Conservation (phyloP, 305 asterid species). For the Plantago coronopus region DNA sequence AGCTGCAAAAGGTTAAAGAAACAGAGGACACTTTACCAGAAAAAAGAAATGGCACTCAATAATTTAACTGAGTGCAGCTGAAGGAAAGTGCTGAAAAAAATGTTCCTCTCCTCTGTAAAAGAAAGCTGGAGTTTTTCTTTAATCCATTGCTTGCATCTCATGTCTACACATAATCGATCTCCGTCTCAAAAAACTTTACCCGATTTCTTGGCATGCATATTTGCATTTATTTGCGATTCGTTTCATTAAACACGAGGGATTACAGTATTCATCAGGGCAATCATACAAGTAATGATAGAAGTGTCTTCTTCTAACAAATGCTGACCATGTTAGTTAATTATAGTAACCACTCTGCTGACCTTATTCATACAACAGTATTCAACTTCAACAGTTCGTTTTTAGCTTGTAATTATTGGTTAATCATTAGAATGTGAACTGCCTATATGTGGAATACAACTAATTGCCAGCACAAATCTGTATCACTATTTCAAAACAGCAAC, state of each 20-base stretch:
- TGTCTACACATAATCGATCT: no score
- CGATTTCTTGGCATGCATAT: no score
- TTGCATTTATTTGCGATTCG: no score
- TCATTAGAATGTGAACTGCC: background rate
- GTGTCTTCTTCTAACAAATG: background rate
- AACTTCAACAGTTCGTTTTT: no score
- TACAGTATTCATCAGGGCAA: background rate
- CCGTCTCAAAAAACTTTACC: no score
- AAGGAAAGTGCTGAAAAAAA: constrained; percentile 10
- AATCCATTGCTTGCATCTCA: background rate
- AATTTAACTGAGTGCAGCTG: constrained; percentile 1
- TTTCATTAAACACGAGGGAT: no score
- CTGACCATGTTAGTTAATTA: background rate
- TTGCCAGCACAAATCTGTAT: background rate
- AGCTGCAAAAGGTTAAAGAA: constrained; percentile 8
- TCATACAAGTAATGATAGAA: background rate
- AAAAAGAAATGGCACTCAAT: constrained; percentile 5
- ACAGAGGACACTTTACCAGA: constrained; percentile 10
- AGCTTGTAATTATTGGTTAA: background rate
- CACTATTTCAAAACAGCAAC: no score
- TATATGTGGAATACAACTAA: background rate
- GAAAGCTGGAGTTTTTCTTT: background rate
- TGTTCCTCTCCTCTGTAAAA: background rate
- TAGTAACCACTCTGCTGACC: background rate
- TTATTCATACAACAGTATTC: no score